Evolutionary conservation across 768 basidiomycete genomes (phyloP), one percentile per base, ranked within the genome.

Genomic region (Lactarius quietus): DNA sequence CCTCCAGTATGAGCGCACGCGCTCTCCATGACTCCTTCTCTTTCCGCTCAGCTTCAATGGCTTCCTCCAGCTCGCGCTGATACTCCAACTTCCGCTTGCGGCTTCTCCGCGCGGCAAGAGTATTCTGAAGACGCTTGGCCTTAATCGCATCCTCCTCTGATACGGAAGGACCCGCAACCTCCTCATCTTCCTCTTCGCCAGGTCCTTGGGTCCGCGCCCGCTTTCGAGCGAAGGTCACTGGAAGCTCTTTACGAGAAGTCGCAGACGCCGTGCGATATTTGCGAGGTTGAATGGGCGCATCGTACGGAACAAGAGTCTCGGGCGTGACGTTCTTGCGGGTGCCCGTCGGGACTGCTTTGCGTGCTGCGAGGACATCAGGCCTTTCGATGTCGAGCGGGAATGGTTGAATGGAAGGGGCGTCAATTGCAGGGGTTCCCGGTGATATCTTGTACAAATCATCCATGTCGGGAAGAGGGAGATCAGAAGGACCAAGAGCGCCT

Each of bases 51-150:
- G 71, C 77, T 64, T 84, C 82, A 56, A 86, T 76, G 8, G 71
- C 77, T 26, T 83, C 78, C 77, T 92, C 87, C 57, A 95, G 78
- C 62, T 83, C 80, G 61, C 83, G 80, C 69, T 88, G 82, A 68
- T 93, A 84, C 72, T 84, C 82, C 45, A 86, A 74, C 79, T 92
- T 93, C 63, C 90, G 82, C 78, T 83, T 84, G 23, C 93, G 82
- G 72, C 86, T 89, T 35, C 89, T 83, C 2, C 93, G 84, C 7
- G 94, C 94, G 0, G 93, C 93, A 6, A 93, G 76, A 3, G 93
- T 94, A 70, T 96, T 96, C 76, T 88, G 86, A 10, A 87, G 82
- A 35, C 93, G 84, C 79, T 93, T 94, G 51, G 82, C 83, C 70
- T 86, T 88, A 68, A 90, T 90, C 69, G 87, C 86, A 72, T 88